Conservation (phyloP, 2,329 filamentous ascomycete species). For the Colletotrichum shisoi region DNA sequence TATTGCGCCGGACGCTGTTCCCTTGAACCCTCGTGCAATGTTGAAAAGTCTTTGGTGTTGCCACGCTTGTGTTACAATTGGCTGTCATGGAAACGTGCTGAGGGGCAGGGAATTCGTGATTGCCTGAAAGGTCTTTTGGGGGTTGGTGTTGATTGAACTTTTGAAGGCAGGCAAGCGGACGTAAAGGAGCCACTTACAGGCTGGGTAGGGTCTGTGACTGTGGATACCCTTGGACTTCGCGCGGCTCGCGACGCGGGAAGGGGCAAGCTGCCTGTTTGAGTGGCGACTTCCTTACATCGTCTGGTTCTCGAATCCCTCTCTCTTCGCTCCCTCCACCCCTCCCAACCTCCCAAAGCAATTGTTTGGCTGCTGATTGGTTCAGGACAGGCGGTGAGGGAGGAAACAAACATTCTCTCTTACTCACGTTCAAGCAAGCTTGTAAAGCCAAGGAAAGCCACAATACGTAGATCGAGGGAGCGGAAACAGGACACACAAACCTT, state of each 20-base stretch:
- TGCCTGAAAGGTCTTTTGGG: neutral
- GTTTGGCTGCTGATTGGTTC: constrained; percentile 29
- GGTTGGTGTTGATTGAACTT: neutral
- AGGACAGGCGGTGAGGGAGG: constrained; percentile 22
- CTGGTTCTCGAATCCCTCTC: neutral
- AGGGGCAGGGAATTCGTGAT: neutral
- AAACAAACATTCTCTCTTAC: constrained; percentile 12
- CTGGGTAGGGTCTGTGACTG: constrained; percentile 10
- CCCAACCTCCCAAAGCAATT: constrained; percentile 16
- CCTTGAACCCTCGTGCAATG: neutral
- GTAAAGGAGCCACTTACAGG: constrained; percentile 17
- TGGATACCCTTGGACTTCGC: constrained; percentile 17
- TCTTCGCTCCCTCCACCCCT: neutral
- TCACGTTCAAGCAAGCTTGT: neutral
- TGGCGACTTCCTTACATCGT: neutral
- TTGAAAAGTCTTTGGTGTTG: constrained; percentile 2
- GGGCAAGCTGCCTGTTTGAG: constrained; percentile 10
- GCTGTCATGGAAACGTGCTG: constrained; percentile 10
- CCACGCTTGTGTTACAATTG: constrained; percentile 3
- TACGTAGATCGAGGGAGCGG: constrained; percentile 12
- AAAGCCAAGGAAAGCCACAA: constrained; percentile 19
- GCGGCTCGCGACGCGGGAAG: constrained; percentile 2
- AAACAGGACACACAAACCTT: constrained; percentile 7
- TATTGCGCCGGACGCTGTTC: too few relatives aligned
- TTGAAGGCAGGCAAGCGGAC: neutral